These are phyloP conservation scores for Aspergillus puulaauensis DNA, from an alignment of 2,329 filamentous ascomycete genomes.

Conservation along the genomic window DNA sequence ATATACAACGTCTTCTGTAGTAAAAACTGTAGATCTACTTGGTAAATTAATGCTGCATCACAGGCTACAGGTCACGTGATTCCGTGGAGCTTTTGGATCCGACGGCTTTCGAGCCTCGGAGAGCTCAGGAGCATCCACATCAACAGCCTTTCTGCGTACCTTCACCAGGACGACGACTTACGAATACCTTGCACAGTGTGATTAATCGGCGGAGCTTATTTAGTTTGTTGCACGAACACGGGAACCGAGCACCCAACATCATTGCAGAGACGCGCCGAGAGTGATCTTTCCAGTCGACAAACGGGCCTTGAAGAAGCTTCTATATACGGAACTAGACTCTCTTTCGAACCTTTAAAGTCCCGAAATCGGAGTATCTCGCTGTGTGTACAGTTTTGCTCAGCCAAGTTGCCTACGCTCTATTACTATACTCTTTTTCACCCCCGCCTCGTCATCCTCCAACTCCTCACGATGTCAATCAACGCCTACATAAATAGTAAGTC, in stretches of 20 bases:
- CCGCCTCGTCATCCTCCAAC: background rate
- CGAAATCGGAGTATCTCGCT: background rate
- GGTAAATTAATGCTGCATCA: too few species aligned
- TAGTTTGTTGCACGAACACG: background rate
- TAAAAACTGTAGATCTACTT: background rate
- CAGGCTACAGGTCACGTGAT: conserved; percentile 4
- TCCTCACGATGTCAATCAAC: conserved; percentile 52
- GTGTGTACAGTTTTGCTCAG: background rate
- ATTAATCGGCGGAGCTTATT: background rate
- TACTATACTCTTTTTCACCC: background rate
- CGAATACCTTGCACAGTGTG: too few species aligned
- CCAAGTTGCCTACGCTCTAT: background rate
- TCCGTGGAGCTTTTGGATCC: background rate
- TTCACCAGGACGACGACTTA: background rate
- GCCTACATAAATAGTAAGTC: conserved; percentile 54
- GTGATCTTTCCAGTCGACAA: background rate
- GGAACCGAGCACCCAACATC: background rate
- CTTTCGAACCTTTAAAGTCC: too few species aligned
- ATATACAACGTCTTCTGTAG: background rate
- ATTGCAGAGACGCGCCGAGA: background rate
- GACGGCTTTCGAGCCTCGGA: background rate
- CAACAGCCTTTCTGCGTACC: background rate
- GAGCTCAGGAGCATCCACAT: conserved; percentile 4
- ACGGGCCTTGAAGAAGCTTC: background rate
- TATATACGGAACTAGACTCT: background rate